Evolutionary conservation across 768 basidiomycete genomes (phyloP).

Genomic region (Termitomyces sp.): DNA sequence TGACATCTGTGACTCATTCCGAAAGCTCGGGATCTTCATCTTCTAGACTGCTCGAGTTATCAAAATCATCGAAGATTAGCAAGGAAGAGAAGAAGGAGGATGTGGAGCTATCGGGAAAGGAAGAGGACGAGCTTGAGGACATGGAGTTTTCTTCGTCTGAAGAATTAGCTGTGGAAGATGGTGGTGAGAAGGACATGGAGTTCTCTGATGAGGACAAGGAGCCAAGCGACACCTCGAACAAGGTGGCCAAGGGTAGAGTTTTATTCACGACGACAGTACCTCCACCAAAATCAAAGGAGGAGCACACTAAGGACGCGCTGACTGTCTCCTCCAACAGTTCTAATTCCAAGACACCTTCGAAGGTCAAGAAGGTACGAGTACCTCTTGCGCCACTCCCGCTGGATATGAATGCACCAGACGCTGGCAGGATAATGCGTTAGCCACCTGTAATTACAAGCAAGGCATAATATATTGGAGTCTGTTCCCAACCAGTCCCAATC

Average conservation of each 20-base stretch:
- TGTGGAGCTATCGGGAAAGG: not conserved
- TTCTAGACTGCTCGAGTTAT: no score
- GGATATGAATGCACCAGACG: no score
- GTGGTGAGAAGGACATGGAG: conserved; percentile 5
- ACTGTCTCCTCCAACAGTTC: not conserved
- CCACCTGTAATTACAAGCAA: no score
- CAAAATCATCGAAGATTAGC: not conserved
- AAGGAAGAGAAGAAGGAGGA: not conserved
- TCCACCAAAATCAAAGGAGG: not conserved
- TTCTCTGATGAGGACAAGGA: conserved; percentile 5
- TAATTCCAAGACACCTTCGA: not conserved
- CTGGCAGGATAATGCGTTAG: no score
- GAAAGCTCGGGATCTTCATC: not conserved
- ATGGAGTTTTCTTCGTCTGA: conserved; percentile 4
- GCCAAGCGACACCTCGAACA: not conserved
- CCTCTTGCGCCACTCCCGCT: not conserved
- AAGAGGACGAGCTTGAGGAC: not conserved
- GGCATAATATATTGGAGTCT: no score
- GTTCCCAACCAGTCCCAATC: no score
- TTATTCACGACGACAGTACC: not conserved
- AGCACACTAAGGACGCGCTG: not conserved
- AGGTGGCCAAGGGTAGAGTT: not conserved
- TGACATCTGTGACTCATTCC: not conserved
- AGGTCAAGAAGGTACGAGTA: not conserved
- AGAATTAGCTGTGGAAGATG: not conserved